Percentiles rank a stretch among this genome's conserved stretches.
Conservation (phyloP, 179 eudicot species). For the Dionaea muscipula region DNA sequence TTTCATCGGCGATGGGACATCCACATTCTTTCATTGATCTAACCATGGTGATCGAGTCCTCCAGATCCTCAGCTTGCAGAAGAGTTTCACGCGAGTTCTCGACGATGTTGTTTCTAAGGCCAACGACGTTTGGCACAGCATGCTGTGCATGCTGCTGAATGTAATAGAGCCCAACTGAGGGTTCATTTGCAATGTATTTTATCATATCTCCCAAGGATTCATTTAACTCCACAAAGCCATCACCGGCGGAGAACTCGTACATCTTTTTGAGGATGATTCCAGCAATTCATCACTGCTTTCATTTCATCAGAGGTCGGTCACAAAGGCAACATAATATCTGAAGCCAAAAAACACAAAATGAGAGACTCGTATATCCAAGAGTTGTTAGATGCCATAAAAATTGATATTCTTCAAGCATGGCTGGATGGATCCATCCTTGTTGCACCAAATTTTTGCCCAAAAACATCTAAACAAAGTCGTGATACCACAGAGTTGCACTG, state of each 20-base stretch:
- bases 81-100: constrained; percentile 49
- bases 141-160: constrained; percentile 75
- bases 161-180: constrained; percentile 82
- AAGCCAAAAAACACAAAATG: not conserved
- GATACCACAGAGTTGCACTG: too few species aligned
- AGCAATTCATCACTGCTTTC: not conserved
- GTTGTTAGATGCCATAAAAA: too few species aligned
- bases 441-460: too few species aligned
- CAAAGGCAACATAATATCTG: not conserved
- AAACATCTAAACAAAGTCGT: too few species aligned
- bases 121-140: constrained; percentile 59
- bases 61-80: constrained; percentile 70
- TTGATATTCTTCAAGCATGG: too few species aligned
- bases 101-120: constrained; percentile 33
- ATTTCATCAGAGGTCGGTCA: not conserved
- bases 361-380: not conserved
- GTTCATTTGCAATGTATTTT: constrained; percentile 75
- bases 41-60: constrained; percentile 60
- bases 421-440: too few species aligned
- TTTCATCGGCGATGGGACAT: constrained; percentile 48
- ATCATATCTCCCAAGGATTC: constrained; percentile 69
- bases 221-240: constrained; percentile 65
- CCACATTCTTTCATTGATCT: constrained; percentile 81
- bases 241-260: constrained; percentile 62
- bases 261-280: constrained; percentile 23